Evolutionary conservation across 2,329 filamentous ascomycete genomes (phyloP).

Genomic region (Leptographium flavum): DNA sequence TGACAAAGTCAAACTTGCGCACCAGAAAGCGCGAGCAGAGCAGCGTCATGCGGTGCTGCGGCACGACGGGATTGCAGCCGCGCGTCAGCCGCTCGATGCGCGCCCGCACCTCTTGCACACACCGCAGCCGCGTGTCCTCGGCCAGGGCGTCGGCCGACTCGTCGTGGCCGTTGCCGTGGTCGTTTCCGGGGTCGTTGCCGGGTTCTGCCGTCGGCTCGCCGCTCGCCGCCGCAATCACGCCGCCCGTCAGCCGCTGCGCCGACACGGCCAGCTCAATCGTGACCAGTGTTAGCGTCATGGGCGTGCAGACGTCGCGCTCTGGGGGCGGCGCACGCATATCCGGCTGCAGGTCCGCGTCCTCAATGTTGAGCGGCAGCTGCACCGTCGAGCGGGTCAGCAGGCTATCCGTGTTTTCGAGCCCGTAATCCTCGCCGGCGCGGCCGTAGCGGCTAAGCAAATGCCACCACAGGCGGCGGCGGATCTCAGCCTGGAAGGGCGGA

Average conservation of each 20-base stretch:
- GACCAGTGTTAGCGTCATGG: slow-evolving; percentile 31
- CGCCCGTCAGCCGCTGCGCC: not conserved
- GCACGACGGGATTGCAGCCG: not conserved
- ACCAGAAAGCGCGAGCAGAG: not conserved
- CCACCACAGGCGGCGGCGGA: slow-evolving; percentile 40
- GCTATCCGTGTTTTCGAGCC: slow-evolving; percentile 17
- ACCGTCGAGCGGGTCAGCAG: slow-evolving; percentile 30
- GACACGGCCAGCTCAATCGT: slow-evolving; percentile 15
- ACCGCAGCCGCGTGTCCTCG: not conserved
- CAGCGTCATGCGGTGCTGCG: not conserved
- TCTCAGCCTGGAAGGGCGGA: slow-evolving; percentile 36
- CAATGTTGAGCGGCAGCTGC: slow-evolving; percentile 39
- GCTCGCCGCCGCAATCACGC: not conserved
- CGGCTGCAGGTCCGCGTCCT: slow-evolving; percentile 36
- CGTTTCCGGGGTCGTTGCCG: too few species aligned
- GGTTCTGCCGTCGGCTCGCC: too few species aligned
- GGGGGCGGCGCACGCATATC: slow-evolving; percentile 30
- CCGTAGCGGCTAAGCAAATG: slow-evolving; percentile 37
- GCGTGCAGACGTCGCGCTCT: slow-evolving; percentile 28
- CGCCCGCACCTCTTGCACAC: not conserved
- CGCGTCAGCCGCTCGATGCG: not conserved
- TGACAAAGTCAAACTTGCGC: not conserved
- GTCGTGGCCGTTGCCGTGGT: not conserved
- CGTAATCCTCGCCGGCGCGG: slow-evolving; percentile 42
- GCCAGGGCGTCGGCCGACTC: not conserved